A percentile compares a stretch with the other conserved stretches of the same genome.
phyloP scores from a whole-genome alignment of 768 basidiomycete species.

The Pulveroboletus frians region DNA sequence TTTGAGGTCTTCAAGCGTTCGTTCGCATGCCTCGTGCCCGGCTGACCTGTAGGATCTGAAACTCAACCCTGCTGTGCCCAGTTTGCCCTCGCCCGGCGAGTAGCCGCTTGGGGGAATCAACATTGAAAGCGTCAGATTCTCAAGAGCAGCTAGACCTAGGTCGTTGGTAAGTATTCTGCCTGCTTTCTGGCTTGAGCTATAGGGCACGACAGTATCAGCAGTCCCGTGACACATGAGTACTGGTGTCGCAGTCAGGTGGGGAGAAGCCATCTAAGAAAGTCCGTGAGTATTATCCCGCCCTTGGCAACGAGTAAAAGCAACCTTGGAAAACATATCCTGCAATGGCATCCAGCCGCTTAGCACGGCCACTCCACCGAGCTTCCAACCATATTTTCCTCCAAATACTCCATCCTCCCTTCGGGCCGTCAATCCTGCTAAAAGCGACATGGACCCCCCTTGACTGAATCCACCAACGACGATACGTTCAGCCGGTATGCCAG shows the following conservation, averaged over 20 bases:
- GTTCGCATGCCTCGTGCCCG: conserved; percentile 56
- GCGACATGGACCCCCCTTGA: conserved; percentile 75
- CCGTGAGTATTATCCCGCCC: conserved; percentile 1
- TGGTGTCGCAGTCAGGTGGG: conserved; percentile 56
- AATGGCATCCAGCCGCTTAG: conserved; percentile 82
- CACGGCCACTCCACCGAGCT: conserved; percentile 65
- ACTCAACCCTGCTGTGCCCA: conserved; percentile 44
- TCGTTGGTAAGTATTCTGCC: conserved; percentile 49
- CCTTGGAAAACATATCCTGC: conserved; percentile 57
- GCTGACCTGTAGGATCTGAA: conserved; percentile 66
- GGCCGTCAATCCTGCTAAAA: conserved; percentile 59
- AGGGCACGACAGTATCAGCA: conserved; percentile 67
- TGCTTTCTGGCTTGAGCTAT: conserved; percentile 49
- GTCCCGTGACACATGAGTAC: conserved; percentile 87
- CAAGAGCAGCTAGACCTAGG: conserved; percentile 44
- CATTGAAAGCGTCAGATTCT: conserved; percentile 33
- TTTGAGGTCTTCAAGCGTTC: conserved; percentile 68
- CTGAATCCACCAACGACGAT: conserved; percentile 88
- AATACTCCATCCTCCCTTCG: conserved; percentile 24
- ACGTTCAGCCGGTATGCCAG: conserved; percentile 60
- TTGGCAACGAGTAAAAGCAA: conserved; percentile 30
- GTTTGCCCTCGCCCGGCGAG: conserved; percentile 14
- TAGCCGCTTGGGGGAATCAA: conserved; percentile 22
- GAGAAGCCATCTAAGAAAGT: conserved; percentile 50
- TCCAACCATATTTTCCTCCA: conserved; percentile 40